Conservation (phyloP, 2,329 filamentous ascomycete species). For the Herpotrichia juniperi region DNA sequence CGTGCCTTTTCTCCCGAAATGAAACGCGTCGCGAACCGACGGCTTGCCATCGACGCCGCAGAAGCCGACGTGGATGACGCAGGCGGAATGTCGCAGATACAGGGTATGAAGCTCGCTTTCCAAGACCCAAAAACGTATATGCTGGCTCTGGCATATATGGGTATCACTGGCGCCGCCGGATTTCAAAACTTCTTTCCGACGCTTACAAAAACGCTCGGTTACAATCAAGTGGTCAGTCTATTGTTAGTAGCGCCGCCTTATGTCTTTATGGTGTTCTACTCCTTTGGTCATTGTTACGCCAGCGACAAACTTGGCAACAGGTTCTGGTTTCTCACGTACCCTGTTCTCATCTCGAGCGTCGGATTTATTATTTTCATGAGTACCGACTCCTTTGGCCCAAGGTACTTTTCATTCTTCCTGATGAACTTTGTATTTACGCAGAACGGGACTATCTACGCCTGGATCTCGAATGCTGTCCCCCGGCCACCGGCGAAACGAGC, state of each 20-base stretch:
- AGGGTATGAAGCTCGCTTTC: conserved; percentile 57
- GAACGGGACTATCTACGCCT: conserved; percentile 63
- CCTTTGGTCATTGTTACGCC: conserved; percentile 46
- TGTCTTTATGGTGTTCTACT: conserved; percentile 62
- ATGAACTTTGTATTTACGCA: conserved; percentile 63
- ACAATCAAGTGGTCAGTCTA: conserved; percentile 59
- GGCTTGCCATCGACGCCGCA: conserved; percentile 53
- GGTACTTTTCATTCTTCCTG: conserved; percentile 63
- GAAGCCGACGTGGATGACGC: conserved; percentile 51
- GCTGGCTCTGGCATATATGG: conserved; percentile 54
- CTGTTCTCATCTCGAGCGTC: conserved; percentile 57
- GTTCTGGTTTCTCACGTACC: conserved; percentile 50
- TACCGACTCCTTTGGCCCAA: conserved; percentile 56
- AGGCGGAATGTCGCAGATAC: conserved; percentile 54
- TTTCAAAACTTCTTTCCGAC: conserved; percentile 65
- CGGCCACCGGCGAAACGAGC: conserved; percentile 62
- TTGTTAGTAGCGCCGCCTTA: conserved; percentile 65
- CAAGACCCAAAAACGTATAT: conserved; percentile 56
- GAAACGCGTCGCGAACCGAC: conserved; percentile 48
- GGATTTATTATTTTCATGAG: conserved; percentile 63
- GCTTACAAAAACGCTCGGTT: conserved; percentile 61
- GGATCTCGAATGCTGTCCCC: conserved; percentile 59
- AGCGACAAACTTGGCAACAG: conserved; percentile 51
- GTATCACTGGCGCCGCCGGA: conserved; percentile 56
- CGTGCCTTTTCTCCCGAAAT: conserved; percentile 45